phyloP scores from a whole-genome alignment of 495 filamentous ascomycete species.

The Thermochaetoides thermophila region DNA sequence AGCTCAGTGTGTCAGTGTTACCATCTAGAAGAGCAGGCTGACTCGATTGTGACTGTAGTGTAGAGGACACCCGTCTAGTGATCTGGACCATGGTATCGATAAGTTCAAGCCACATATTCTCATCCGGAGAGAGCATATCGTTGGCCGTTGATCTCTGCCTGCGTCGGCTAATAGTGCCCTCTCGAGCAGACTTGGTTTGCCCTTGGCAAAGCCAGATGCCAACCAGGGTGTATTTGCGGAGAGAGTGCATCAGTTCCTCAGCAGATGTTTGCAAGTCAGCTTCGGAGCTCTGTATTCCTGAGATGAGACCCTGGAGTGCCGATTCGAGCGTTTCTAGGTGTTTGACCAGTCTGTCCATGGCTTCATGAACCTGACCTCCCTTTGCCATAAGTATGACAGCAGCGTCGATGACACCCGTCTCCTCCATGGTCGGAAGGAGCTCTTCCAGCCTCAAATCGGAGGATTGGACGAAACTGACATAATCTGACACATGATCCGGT shows the following conservation, averaged over 20 bases:
- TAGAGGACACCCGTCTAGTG: conserved; percentile 39
- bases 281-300: conserved; percentile 32
- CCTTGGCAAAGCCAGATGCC: conserved; percentile 93
- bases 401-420: conserved; percentile 79
- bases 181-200: conserved; percentile 50
- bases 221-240: conserved; percentile 79
- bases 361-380: conserved; percentile 71
- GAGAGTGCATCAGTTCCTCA: conserved; percentile 51
- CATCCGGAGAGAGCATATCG: conserved; percentile 57
- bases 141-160: conserved; percentile 36
- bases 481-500: conserved; percentile 68
- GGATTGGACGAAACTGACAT: conserved; percentile 62
- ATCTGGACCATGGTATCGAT: conserved; percentile 74
- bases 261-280: conserved; percentile 32
- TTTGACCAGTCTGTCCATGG: conserved; percentile 67
- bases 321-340: conserved; percentile 69
- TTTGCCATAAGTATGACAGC: conserved; percentile 81
- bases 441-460: conserved; percentile 69
- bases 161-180: conserved; percentile 14
- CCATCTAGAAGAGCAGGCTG: conserved; percentile 8
- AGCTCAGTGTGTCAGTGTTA: conserved; percentile 6
- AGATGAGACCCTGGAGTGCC: conserved; percentile 57
- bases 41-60: conserved; percentile 14
- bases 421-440: conserved; percentile 75
- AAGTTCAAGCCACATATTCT: conserved; percentile 79